Evolutionary conservation across 495 filamentous ascomycete genomes (phyloP), one percentile per base, ranked within the genome.

Genomic region (Hypoxylon subgilvum): DNA sequence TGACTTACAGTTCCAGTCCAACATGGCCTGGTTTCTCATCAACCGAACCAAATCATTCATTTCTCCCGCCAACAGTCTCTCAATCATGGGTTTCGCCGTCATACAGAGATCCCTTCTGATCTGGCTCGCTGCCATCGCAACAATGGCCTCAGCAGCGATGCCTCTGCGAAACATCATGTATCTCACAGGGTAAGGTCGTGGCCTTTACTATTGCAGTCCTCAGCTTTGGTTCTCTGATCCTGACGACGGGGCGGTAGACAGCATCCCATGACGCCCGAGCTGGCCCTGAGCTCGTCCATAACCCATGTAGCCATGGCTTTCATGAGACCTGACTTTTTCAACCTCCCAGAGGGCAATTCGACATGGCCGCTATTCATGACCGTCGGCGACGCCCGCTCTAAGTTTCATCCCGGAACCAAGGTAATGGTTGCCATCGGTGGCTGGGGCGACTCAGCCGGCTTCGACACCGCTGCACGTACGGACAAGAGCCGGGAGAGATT

Each of bases 341-440:
- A 86, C 63, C 71, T 75, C 2, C 76, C 75, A 16, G 68, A 72
- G 0, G 48, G 70, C 0, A 59, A 69, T 18, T 69, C 74, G 3
- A 78, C 76, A 12, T 81, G 75, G 71, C 86, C 86, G 1, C 60
- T 85, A 2, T 90, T 87, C 56, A 84, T 82, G 52, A 72, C 81
- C 1, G 79, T 88, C 4, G 68, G 76, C 0, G 77, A 74, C 6
- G 77, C 82, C 46, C 82, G 87, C 21, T 71, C 76, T 41, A 79
- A 82, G 38, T 90, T 90, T 61, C 53, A 75, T 1, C 63, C 78
- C 0, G 76, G 76, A 1, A 88, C 87, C 22, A 83, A 84, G 62
- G 65, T 90, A 12, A 79, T 88, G 79, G 74, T 90, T 27, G 86
- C 88, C 27, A 84, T 91, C 48, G 88, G 88, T 5, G 88, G 87